phyloP scores from a whole-genome alignment of 176 grass and related monocot genomes.

The Triticum timopheevii region DNA sequence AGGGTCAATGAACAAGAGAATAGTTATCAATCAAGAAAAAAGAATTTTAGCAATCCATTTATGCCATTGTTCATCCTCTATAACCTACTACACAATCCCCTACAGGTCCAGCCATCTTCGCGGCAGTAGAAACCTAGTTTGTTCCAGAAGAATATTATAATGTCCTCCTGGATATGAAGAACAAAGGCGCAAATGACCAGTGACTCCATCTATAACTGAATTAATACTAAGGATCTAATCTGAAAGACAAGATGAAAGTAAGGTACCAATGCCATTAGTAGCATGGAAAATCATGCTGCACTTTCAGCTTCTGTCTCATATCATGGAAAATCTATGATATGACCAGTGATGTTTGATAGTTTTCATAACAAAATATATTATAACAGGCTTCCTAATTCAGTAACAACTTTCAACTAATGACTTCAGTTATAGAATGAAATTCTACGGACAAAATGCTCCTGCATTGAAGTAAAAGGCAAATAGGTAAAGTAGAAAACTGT shows the following conservation, averaged over 20 bases:
- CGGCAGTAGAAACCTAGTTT: background rate
- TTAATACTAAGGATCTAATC: background rate
- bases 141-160: background rate
- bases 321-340: background rate
- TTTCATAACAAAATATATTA: background rate
- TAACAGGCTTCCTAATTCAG: background rate
- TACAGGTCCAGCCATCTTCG: background rate
- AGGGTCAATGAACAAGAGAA: background rate
- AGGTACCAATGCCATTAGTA: background rate
- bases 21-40: background rate
- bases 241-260: background rate
- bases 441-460: background rate
- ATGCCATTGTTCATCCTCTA: background rate
- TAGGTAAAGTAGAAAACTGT: background rate
- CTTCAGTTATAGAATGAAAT: background rate
- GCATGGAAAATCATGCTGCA: background rate
- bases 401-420: conserved; percentile 3
- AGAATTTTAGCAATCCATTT: background rate
- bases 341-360: background rate
- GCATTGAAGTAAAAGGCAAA: background rate
- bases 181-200: background rate
- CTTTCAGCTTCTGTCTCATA: background rate
- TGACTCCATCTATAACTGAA: background rate
- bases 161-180: background rate
- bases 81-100: background rate